These are phyloP conservation scores for Nakazawaea molendinolei DNA, from an alignment of 805 yeast species.

Conservation along the genomic window DNA sequence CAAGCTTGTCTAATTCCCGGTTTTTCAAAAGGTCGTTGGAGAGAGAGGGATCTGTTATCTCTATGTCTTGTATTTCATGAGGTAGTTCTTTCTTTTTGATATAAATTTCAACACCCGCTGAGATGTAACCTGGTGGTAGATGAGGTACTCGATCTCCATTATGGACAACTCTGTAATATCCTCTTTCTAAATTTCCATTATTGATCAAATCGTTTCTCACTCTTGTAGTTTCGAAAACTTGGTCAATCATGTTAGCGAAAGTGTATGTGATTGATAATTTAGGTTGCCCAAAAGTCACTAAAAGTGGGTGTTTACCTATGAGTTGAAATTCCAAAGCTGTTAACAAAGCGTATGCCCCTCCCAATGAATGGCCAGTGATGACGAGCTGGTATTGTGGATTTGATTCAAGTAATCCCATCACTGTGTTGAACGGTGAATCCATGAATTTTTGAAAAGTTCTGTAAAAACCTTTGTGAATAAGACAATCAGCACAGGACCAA, in stretches of 20 bases:
- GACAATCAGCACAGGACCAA: conserved; percentile 6
- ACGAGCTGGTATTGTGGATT: conserved; percentile 44
- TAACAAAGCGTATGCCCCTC: conserved; percentile 63
- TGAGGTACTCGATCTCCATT: conserved; percentile 51
- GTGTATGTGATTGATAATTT: conserved; percentile 46
- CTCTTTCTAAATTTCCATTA: conserved; percentile 22
- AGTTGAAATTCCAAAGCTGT: conserved; percentile 56
- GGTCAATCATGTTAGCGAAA: conserved; percentile 47
- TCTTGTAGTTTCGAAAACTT: conserved; percentile 32
- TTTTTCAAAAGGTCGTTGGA: no score
- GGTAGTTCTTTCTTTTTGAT: conserved; percentile 34
- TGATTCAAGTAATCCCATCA: conserved; percentile 26
- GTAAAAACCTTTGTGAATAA: conserved; percentile 61
- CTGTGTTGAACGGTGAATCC: conserved; percentile 5
- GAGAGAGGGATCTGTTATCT: no score
- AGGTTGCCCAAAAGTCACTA: conserved; percentile 59
- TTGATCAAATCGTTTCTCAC: conserved; percentile 14
- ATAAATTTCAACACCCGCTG: conserved; percentile 46
- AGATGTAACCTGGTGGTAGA: conserved; percentile 48
- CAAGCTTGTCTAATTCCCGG: no score
- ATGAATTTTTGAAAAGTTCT: conserved; percentile 34
- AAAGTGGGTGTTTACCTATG: conserved; percentile 46
- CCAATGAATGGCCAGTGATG: conserved; percentile 70
- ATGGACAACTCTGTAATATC: conserved; percentile 52
- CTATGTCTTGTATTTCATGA: conserved; percentile 17